Base-by-base conservation (phyloP, 2,329 filamentous ascomycete species). In the Curvularia eragrostidis region DNA sequence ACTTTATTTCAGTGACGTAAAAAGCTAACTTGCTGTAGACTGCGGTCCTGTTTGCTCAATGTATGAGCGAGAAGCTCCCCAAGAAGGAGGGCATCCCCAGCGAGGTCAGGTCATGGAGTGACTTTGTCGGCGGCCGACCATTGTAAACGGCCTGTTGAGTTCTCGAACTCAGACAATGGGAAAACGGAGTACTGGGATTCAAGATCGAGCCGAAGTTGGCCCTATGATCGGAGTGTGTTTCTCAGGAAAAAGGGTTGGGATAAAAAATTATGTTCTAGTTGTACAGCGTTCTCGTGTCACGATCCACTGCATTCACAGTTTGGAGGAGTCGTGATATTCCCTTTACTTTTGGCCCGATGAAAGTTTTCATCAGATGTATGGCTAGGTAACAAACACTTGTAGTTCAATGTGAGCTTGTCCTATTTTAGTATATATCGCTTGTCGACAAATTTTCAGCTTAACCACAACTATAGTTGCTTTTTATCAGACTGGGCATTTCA, bases 11-110 rank as follows among this genome's bases (percentile, higher is more conserved):
- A n/a, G 21, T 32, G 26, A 32, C 8, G 2, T 30, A 10, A 62
- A 32, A 56, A 58, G 53, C 68, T 74, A 67, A 73, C 44, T 43
- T 9, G 13, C 50, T 3, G 24, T 65, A 97, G 93, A 99, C 95
- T 68, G 94, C 95, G 59, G 89, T 95, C 65, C 90, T 98, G 70
- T 98, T 98, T 74, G 93, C 95, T 61, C 91, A 92, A 79, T 98
- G 95, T 81, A 96, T 99, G 91, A 95, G 84, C 80, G 91, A 93
- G 84, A 99, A 98, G 84, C 85, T 99, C 48, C 95, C 95, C 61
- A 88, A 91, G 71, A 82, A 87, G 61, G 91, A 95, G 75, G 94
- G 93, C 52, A 94, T 97, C 64, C 95, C 95, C 47, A 83, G 86
- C 47, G 95, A 99, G 81, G 95, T 98, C 72, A 89, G 90, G 77